These are phyloP conservation scores for Fraxinus baroniana DNA, from an alignment of 305 asterid species.

Conservation along the genomic window DNA sequence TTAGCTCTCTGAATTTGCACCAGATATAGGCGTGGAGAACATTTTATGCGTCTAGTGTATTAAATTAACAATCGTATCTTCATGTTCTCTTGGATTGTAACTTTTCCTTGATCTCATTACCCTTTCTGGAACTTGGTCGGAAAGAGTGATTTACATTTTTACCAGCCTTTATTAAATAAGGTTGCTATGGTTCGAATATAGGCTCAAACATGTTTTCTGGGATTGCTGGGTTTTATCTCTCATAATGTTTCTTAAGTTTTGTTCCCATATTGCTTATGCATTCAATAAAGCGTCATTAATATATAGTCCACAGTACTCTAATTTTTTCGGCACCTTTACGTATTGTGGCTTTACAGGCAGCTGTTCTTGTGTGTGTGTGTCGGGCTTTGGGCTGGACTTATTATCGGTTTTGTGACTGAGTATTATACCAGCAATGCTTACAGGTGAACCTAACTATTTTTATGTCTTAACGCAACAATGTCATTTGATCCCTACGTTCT, in stretches of 20 bases:
- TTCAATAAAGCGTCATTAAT: not conserved
- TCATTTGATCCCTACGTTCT: not conserved
- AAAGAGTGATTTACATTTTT: not conserved
- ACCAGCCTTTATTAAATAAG: not conserved
- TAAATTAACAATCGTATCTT: not conserved
- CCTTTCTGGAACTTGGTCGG: not conserved
- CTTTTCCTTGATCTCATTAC: not conserved
- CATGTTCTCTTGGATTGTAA: not conserved
- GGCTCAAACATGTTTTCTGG: not conserved
- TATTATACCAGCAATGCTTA: conserved; percentile 85
- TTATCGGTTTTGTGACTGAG: conserved; percentile 75
- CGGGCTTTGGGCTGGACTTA: conserved; percentile 90
- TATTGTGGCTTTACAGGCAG: conserved; percentile 50
- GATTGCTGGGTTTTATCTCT: not conserved
- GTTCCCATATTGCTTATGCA: not conserved
- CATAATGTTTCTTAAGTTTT: not conserved
- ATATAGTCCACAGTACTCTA: no score
- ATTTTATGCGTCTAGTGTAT: not conserved
- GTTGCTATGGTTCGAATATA: not conserved
- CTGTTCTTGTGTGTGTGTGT: conserved; percentile 70
- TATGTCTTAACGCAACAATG: not conserved
- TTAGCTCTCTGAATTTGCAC: not conserved
- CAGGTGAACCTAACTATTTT: conserved; percentile 40
- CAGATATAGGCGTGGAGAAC: not conserved
- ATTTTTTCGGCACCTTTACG: not conserved